Percentiles rank a stretch among this genome's conserved stretches.
phyloP scores from a whole-genome alignment of 345 rosid species.

The Camelina laxa region DNA sequence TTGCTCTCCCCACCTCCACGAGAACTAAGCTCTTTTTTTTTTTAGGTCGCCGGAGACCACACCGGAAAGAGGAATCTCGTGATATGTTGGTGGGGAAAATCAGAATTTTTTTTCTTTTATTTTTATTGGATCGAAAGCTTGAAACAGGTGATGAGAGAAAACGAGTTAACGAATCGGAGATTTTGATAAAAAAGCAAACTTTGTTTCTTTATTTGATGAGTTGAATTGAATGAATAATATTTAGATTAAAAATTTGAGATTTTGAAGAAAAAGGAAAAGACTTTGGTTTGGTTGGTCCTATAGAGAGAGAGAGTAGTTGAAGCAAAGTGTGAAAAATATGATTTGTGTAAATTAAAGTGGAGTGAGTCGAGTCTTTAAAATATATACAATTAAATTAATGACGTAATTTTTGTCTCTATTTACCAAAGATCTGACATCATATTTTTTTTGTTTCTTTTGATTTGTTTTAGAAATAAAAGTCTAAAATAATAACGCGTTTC shows the following conservation, averaged over 20 bases:
- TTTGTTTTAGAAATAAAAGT: background rate
- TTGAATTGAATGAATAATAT: background rate
- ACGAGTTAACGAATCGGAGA: slow-evolving; percentile 26
- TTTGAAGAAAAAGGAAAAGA: slow-evolving; percentile 7
- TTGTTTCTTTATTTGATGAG: background rate
- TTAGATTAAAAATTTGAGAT: background rate
- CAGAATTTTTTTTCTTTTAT: background rate
- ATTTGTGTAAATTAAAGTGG: slow-evolving; percentile 41
- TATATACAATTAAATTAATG: slow-evolving; percentile 1
- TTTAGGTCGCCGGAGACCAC: slow-evolving; percentile 37
- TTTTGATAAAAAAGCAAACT: background rate
- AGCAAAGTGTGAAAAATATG: slow-evolving; percentile 46
- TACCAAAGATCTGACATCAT: background rate
- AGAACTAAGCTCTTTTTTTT: background rate
- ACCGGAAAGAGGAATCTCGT: slow-evolving; percentile 28
- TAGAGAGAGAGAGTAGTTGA: slow-evolving; percentile 40
- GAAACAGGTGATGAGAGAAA: slow-evolving; percentile 27
- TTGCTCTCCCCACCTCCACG: slow-evolving; percentile 46
- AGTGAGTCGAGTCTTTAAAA: background rate
- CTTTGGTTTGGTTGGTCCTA: slow-evolving; percentile 27
- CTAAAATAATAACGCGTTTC: slow-evolving; percentile 1
- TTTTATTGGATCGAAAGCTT: slow-evolving; percentile 37
- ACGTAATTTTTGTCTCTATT: background rate
- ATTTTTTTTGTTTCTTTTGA: background rate
- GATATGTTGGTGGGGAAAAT: background rate